Base-by-base conservation (phyloP, 2,329 filamentous ascomycete genomes). In the Venturia nashicola region DNA sequence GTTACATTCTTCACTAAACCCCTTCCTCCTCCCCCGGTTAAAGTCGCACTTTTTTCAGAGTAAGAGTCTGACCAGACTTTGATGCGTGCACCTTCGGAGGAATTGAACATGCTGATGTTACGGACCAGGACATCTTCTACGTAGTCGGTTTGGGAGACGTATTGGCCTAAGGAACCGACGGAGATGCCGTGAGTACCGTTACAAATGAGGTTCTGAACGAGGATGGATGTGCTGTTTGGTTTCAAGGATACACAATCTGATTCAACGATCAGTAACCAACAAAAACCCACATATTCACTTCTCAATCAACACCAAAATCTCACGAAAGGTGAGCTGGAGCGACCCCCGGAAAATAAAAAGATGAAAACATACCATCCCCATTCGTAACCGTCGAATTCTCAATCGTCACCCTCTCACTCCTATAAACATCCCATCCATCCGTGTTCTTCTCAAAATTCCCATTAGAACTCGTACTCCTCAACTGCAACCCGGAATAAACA, bases 171-270 rank as follows among this genome's bases (percentile, higher is more conserved):
- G 0, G 83, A 86, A 11, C 86, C 86, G 27, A 88, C 84, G 6
- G 82, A 85, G 66, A 88, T 87, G 51, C 86, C 86, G 68, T 88
- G 86, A 0, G 83, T 86, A 46, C 84, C 84, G 69, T 85, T 84
- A 74, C 86, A 88, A 65, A 76, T 75, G n/a, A 88, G 73, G 65
- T 84, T 83, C 69, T 88, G 84, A 7, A 88, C 79, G 4, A 88
- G 72, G 4, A 88, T 81, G 65, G 86, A 80, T 44, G 84, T 88
- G 67, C 80, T 83, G 70, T 88, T 88, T 32, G 85, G 86, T 72
- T 88, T 90, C 79, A 90, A 89, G 0, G 85, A 86, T 12, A 90
- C 84, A 66, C 87, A 90, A 71, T 90, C 84, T 70, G 9, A 11
- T 3, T 20, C 88, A 20, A 20, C 8, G 14, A 8, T 51, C 46